Evolutionary conservation across 208 protist genomes (phyloP).

Genomic region (Acanthamoeba healyi): DNA sequence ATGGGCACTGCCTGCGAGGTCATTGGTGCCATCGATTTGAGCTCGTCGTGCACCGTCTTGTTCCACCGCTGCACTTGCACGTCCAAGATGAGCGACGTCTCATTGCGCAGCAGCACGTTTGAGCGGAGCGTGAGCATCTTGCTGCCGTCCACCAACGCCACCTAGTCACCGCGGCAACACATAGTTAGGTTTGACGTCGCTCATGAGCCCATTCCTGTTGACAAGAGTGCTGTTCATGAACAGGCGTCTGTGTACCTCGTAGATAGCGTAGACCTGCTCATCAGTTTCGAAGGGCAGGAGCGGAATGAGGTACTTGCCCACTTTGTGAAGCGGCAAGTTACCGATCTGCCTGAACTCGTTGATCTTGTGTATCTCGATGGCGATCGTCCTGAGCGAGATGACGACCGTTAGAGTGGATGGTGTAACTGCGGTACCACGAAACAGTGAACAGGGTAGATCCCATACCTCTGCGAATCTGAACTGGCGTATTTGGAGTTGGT

Average conservation of each 20-base stretch:
- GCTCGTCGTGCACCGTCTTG: slow-evolving; percentile 21
- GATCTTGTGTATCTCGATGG: slow-evolving; percentile 63
- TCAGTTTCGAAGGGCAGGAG: slow-evolving; percentile 8
- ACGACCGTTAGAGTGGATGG: background rate
- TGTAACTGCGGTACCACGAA: background rate
- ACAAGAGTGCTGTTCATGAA: background rate
- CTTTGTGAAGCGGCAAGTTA: slow-evolving; percentile 70
- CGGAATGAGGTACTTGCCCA: slow-evolving; percentile 74
- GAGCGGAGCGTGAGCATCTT: slow-evolving; percentile 63
- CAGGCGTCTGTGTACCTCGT: slow-evolving; percentile 37
- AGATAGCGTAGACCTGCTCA: slow-evolving; percentile 73
- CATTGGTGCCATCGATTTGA: slow-evolving; percentile 32
- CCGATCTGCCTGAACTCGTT: background rate
- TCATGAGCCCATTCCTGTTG: background rate
- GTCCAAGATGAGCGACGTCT: slow-evolving; percentile 50
- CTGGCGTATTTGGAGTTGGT: slow-evolving; percentile 42
- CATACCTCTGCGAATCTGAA: background rate
- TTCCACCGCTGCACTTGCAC: slow-evolving; percentile 64
- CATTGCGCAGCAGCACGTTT: slow-evolving; percentile 63
- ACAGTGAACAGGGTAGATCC: background rate
- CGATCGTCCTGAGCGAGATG: slow-evolving; percentile 23
- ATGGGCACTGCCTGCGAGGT: slow-evolving; percentile 66
- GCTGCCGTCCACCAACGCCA: slow-evolving; percentile 70
- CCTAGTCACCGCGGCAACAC: slow-evolving; percentile 55
- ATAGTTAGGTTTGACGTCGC: background rate